phyloP scores from a whole-genome alignment of 352 stramenopile species.

The Pythium dissimile region DNA sequence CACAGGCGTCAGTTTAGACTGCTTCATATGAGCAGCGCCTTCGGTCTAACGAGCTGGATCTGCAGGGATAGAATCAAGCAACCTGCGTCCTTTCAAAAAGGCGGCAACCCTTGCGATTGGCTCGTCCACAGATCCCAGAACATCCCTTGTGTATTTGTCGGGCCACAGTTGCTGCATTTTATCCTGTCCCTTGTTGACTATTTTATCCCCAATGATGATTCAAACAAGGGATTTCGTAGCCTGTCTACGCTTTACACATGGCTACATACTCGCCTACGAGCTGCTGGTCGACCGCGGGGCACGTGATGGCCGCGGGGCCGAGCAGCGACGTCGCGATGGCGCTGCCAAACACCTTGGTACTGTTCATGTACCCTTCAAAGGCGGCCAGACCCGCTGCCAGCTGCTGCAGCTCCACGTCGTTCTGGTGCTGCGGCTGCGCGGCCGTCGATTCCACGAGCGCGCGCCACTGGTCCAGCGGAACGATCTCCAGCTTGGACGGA shows the following conservation, averaged over 20 bases:
- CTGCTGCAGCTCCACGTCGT: slow-evolving; percentile 43
- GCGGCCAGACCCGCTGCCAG: slow-evolving; percentile 55
- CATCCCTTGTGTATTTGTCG: no score
- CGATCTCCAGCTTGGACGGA: slow-evolving; percentile 2
- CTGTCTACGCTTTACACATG: slow-evolving; percentile 11
- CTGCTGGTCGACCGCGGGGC: slow-evolving; percentile 35
- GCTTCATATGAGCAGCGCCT: no score
- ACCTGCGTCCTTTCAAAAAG: no score
- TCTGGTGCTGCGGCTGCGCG: slow-evolving; percentile 22
- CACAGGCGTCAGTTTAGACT: no score
- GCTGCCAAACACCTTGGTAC: slow-evolving; percentile 61
- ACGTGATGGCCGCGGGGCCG: slow-evolving; percentile 31
- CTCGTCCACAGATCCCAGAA: no score
- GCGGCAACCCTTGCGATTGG: no score
- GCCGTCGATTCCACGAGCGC: slow-evolving; percentile 25
- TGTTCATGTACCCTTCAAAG: slow-evolving; percentile 67
- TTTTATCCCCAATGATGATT: background rate
- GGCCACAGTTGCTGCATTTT: no score
- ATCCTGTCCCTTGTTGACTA: no score
- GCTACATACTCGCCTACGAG: slow-evolving; percentile 20
- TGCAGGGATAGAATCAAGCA: no score
- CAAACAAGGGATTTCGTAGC: background rate
- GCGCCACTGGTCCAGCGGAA: slow-evolving; percentile 31
- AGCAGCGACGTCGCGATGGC: slow-evolving; percentile 43
- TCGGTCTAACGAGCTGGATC: no score